Evolutionary conservation across 2,329 filamentous ascomycete species (phyloP), one percentile per base, ranked within the genome.

Genomic region (Fusarium praegraminearum): DNA sequence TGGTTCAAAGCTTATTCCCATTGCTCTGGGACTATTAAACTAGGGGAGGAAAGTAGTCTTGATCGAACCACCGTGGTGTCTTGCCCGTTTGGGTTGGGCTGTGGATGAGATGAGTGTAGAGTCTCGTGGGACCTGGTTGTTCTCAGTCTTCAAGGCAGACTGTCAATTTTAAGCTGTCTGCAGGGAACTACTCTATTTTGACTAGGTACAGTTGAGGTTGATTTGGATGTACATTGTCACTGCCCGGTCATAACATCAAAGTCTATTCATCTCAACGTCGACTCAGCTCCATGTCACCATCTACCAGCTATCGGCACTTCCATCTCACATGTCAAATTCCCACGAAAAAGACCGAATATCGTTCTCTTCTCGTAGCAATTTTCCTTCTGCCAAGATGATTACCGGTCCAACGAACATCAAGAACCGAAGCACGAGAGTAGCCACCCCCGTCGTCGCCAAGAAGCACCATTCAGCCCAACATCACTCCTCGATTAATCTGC

Each of bases 321-420:
- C 7, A 35, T 49, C 20, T 51, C 33, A 28, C 33, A 51, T 51
- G 18, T 7, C 3, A 40, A 18, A n/a, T 5, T 16, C 30, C n/a
- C 36, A 35, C n/a, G 11, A 7, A 18, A 57, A 20, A 18, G 10
- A 33, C 16, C 10, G 10, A 13, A 28, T 4, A 11, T 3, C 18
- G 4, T 9, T n/a, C 5, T 20, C 9, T 38, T 35, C 12, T 16
- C 38, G 13, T 18, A 51, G 11, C 13, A 30, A 10, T 10, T 4
- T 22, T 16, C 3, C 28, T 16, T 22, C 7, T 28, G 30, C 35
- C 60, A 47, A 59, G 60, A 57, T 2, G 1, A 20, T 26, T 10
- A 16, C 35, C 45, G n/a, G 28, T 49, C 69, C 68, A 71, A 71
- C 69, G 47, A 65, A 40, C 68, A 51, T 69, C 51, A 47, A 71